These are phyloP conservation scores for Candolleomyces eurysporus DNA, from an alignment of 768 basidiomycete genomes.

Conservation along the genomic window DNA sequence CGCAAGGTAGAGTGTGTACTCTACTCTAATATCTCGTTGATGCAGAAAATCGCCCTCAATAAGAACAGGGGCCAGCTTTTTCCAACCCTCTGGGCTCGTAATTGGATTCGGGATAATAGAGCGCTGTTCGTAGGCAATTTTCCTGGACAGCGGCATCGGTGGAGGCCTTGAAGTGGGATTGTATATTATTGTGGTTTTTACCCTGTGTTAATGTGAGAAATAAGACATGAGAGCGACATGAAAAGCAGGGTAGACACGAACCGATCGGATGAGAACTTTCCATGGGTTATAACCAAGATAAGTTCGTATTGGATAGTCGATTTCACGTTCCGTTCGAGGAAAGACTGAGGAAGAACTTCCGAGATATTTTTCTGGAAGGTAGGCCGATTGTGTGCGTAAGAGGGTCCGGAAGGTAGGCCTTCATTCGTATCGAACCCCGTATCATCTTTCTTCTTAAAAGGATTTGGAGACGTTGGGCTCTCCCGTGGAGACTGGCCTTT, in stretches of 20 bases:
- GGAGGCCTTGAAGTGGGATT: not conserved
- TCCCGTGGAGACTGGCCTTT: not conserved
- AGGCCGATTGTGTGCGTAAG: not conserved
- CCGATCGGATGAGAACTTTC: slow-evolving; percentile 14
- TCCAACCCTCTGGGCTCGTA: not conserved
- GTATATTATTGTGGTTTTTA: not conserved
- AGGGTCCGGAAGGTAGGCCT: not conserved
- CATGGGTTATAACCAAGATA: slow-evolving; percentile 2
- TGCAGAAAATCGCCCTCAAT: not conserved
- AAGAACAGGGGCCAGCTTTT: not conserved
- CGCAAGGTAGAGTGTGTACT: slow-evolving; percentile 1
- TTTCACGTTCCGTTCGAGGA: slow-evolving; percentile 1
- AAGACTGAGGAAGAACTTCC: not conserved
- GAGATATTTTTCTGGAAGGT: too few species aligned
- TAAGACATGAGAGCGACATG: not conserved
- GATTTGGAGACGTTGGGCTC: not conserved
- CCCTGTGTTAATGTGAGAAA: not conserved
- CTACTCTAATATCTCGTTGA: not conserved
- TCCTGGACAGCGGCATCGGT: not conserved
- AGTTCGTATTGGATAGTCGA: slow-evolving; percentile 5
- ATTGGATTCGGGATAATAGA: not conserved
- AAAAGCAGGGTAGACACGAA: not conserved
- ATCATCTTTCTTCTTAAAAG: not conserved
- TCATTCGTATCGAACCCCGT: too few species aligned
- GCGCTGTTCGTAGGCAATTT: not conserved